Base-by-base conservation (phyloP, 202 grass and related monocot species). In the Setaria italica region DNA sequence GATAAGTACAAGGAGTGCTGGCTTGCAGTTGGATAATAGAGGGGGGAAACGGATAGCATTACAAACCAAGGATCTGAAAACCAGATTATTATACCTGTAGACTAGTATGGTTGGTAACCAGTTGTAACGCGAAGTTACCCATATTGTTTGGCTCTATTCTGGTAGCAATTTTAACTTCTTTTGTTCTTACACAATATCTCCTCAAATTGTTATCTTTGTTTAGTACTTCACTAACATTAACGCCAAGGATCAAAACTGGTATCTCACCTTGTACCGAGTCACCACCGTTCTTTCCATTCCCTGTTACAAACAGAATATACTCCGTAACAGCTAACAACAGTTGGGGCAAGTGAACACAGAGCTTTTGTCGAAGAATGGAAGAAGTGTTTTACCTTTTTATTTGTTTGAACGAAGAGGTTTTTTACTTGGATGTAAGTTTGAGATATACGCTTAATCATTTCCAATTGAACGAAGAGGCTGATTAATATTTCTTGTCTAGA, bases 401-500 rank as follows among this genome's bases (percentile, higher is more conserved):
- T 34, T 53, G 70, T 74, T 74, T 51, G 14, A 33, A 50, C 6
- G 70, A 72, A 74, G 70, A 74, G 29, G 51, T 73, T 29, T 15
- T 60, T 72, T 33, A 51, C 30, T 32, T 20, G 1, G 15, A 62
- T 70, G 30, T 7, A 60, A 35, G 64, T 62, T 58, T 69, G 65
- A 15, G 35, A 30, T 34, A 77, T 17, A 30, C 67, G 49, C 11
- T 77, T 56, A 73, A 25, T 25, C 55, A 25, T 51, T 84, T 60
- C 29, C 39, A 35, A 33, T 46, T 37, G 39, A 25, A 25, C 25
- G 25, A 25, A 25, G 25, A 25, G 29, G 7, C 34, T 19, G 29
- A 29, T 49, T 74, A 10, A 8, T 11, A 19, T 53, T 63, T 62
- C 9, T 30, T 63, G 60, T 63, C 12, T 48, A 33, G 25, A 33